Percentiles rank a stretch among this genome's conserved stretches.
These are phyloP conservation scores for Alternaria longipes DNA, from an alignment of 2,329 filamentous ascomycete species.

Conservation along the genomic window DNA sequence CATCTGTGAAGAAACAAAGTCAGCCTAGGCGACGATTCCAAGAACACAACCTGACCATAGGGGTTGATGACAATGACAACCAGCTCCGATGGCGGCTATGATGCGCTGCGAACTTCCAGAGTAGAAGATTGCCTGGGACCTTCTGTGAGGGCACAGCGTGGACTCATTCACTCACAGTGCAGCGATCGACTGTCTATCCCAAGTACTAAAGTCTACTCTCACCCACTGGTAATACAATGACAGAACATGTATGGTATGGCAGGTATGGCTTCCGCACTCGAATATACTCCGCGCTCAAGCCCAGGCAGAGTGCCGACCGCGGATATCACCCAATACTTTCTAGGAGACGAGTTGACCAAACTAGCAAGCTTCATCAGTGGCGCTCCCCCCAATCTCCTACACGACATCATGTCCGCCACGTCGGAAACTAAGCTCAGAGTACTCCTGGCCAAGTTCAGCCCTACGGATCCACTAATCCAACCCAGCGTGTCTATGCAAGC, in stretches of 20 bases:
- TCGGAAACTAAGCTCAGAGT: not conserved
- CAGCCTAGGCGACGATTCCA: not conserved
- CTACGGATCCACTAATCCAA: not conserved
- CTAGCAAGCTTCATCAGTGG: conserved; percentile 2
- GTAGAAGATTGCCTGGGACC: not conserved
- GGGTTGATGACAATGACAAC: not conserved
- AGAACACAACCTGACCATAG: not conserved
- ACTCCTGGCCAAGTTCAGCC: not conserved
- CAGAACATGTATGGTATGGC: rapidly evolving
- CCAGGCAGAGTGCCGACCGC: not conserved
- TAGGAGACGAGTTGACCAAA: not conserved
- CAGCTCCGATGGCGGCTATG: not conserved
- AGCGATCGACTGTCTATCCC: not conserved
- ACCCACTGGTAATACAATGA: no score
- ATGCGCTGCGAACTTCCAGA: not conserved
- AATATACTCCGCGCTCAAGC: not conserved
- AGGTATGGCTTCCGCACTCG: not conserved
- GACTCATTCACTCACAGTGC: not conserved
- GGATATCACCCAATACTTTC: not conserved
- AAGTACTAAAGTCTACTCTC: not conserved
- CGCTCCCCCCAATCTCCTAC: not conserved
- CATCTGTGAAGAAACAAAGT: not conserved
- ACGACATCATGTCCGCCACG: not conserved
- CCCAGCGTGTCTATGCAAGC: not conserved
- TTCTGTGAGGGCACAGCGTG: not conserved